Conservation (phyloP, 1,284 basidiomycete species). For the Wolfiporia cocos region DNA sequence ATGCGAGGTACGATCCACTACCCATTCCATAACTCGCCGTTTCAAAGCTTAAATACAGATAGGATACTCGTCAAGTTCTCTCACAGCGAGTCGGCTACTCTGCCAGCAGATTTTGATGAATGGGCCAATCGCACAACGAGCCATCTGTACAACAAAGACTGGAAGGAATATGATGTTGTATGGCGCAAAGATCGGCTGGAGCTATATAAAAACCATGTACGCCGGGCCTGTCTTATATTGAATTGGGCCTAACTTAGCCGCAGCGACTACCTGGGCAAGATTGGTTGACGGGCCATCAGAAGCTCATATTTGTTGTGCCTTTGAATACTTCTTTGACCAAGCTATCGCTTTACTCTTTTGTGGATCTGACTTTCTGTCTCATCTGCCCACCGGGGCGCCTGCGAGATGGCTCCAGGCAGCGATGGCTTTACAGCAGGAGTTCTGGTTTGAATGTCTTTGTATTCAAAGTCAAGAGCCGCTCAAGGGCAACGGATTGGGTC, state of each 20-base stretch:
- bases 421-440: constrained; percentile 35
- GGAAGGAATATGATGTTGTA: constrained; percentile 74
- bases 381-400: constrained; percentile 54
- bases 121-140: constrained; percentile 53
- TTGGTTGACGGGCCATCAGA: constrained; percentile 57
- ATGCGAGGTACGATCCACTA: constrained; percentile 49
- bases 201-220: constrained; percentile 74
- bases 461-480: constrained; percentile 68
- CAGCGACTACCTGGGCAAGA: constrained; percentile 60
- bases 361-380: constrained; percentile 76
- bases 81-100: constrained; percentile 47
- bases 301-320: constrained; percentile 65
- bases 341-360: constrained; percentile 76
- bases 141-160: constrained; percentile 60
- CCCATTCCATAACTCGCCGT: constrained; percentile 9
- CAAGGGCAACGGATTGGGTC: constrained; percentile 74
- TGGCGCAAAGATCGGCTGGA: constrained; percentile 74
- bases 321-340: constrained; percentile 51
- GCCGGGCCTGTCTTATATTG: constrained; percentile 16
- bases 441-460: constrained; percentile 76
- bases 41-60: constrained; percentile 38
- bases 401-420: constrained; percentile 33
- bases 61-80: constrained; percentile 78
- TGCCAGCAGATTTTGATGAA: constrained; percentile 63
- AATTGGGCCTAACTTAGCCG: background rate